Evolutionary conservation across 2,329 filamentous ascomycete genomes (phyloP), one percentile per base, ranked within the genome.

Genomic region (Ophiostoma piceae): DNA sequence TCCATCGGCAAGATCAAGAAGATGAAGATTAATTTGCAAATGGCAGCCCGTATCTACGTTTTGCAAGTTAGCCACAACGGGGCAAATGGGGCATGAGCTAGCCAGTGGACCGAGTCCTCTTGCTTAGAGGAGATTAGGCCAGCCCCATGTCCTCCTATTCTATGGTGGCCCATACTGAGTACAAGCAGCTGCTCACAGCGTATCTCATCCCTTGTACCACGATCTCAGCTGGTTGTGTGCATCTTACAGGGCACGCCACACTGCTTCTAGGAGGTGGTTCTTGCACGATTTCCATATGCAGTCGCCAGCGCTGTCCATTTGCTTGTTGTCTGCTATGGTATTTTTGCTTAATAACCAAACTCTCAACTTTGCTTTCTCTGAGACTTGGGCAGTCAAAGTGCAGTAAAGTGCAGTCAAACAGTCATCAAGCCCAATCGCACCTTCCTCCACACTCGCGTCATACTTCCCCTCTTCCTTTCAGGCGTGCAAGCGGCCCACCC

Each of bases 391-490:
- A n/a, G n/a, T n/a, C n/a, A n/a, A n/a, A n/a, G n/a, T n/a, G n/a
- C n/a, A 29, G 26, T 29, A 41, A 43, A 14, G 5, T 43, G 14
- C 41, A 29, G 26, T 43, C 14, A 14, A n/a, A n/a, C n/a, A n/a
- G n/a, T n/a, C n/a, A n/a, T n/a, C n/a, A n/a, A 16, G 41, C 8
- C 41, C 41, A 43, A 54, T 54, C n/a, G 47, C 47, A 57, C 22
- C 51, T 22, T 57, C 51, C 51, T 57, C 51, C 51, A 57, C 51
- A 57, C 51, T 57, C 51, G 51, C 51, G 51, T 57, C 51, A 57
- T 57, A 57, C 51, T 57, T 57, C 51, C 51, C 51, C 51, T 57
- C 51, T 57, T 41, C 39, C 39, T 41, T 41, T 57, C 51, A 57
- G 51, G 51, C n/a, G 51, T 57, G 51, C 51, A 57, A 57, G 51